Evolutionary conservation across 169 alveolate species (phyloP), one percentile per base, ranked within the genome.

Genomic region (Theileria orientalis): DNA sequence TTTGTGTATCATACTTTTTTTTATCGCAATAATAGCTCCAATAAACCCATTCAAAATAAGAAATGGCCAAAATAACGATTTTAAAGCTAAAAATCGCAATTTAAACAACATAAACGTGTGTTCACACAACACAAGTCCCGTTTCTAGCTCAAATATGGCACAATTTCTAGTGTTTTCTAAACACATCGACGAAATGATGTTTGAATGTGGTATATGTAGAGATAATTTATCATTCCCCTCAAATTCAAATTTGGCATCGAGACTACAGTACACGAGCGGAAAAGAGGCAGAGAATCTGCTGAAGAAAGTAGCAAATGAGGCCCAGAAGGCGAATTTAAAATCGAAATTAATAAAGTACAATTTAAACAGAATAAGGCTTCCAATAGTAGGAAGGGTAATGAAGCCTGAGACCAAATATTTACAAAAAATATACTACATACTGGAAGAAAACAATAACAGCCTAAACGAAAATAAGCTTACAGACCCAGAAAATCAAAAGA

Each of bases 181-280:
- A 27, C 78, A 63, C 74, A 80, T 80, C 13, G 88, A 72, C 66
- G 83, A 80, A n/a, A 80, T 80, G 88, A 71, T 80, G 84, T 72
- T 70, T 41, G 88, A 80, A 32, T 80, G 88, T 40, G 88, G 57
- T 30, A 73, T 80, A 7, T 72, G 70, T 33, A 72, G 23, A 30
- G 82, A 32, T 13, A 62, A 78, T 30, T 32, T 78, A 60, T 62
- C 73, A 0, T 69, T 78, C 41, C 74, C 74, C 0, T 73, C 79
- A 40, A 78, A 78, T 33, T 70, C 47, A 7, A 49, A 42, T 57
- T 11, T 35, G 59, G 23, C n/a, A 8, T 9, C 2, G 30, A 19
- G 42, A 21, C 13, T 2, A 5, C 14, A 32, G 7, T 29, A 61
- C 27, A 11, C 74, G 9, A 27, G 25, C 19, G 29, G 27, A 1